phyloP scores from a whole-genome alignment of 371 early-diverging fungal genomes.

The Syncephalastrum monosporum region DNA sequence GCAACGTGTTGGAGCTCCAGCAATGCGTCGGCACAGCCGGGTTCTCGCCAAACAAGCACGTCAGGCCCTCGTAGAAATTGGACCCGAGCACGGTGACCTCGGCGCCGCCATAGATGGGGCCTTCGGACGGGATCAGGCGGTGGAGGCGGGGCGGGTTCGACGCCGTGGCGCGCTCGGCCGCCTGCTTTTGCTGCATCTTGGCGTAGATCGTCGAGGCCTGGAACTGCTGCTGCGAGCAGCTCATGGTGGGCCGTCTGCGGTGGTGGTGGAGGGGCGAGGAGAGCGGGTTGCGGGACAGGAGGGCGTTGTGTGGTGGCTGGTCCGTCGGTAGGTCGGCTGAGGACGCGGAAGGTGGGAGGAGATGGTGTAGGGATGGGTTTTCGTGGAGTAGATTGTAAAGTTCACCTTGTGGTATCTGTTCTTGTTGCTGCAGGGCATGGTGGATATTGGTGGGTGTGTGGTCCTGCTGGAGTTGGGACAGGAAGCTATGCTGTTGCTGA shows the following conservation, averaged over 20 bases:
- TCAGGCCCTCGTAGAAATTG: conserved; percentile 64
- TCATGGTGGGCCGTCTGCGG: background rate
- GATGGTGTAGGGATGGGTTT: conserved; percentile 21
- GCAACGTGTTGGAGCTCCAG: conserved; percentile 63
- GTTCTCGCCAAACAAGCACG: conserved; percentile 68
- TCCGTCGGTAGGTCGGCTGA: background rate
- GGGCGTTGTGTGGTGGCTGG: background rate
- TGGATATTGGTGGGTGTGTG: background rate
- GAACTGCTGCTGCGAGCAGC: conserved; percentile 20
- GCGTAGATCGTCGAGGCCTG: conserved; percentile 30
- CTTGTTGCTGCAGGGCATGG: background rate
- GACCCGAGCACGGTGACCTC: conserved; percentile 71
- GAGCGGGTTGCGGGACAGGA: background rate
- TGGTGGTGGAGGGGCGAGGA: conserved; percentile 6
- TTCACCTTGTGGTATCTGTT: conserved; percentile 21
- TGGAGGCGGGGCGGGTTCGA: conserved; percentile 39
- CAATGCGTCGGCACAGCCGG: conserved; percentile 62
- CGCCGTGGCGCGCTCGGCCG: conserved; percentile 22
- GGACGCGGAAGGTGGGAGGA: conserved; percentile 16
- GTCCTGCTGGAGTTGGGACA: conserved; percentile 8
- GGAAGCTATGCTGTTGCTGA: conserved; percentile 7
- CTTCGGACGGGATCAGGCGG: conserved; percentile 65
- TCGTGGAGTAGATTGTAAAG: conserved; percentile 20
- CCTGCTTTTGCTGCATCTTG: conserved; percentile 31
- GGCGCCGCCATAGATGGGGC: conserved; percentile 73